Conservation (phyloP, 768 basidiomycete species). For the Lactarius tabidus region DNA sequence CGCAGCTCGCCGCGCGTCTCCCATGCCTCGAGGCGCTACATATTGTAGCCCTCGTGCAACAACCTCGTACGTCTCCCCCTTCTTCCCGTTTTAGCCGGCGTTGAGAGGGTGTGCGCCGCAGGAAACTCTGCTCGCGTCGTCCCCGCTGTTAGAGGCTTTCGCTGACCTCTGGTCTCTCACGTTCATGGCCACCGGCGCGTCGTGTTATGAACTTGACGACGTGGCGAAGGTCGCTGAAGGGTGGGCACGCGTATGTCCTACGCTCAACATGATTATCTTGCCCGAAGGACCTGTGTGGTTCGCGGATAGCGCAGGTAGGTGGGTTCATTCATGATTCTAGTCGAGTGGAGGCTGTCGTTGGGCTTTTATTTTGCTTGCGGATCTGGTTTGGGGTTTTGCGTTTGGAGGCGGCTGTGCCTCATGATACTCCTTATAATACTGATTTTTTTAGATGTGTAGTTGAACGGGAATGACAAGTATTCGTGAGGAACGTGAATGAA, state of each 20-base stretch:
- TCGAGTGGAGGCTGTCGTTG: background rate
- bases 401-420: too few relatives aligned
- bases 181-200: slow-evolving; percentile 47
- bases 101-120: slow-evolving; percentile 25
- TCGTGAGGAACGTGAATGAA: too few relatives aligned
- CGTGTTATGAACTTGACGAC: slow-evolving; percentile 29
- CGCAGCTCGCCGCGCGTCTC: slow-evolving; percentile 45
- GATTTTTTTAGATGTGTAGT: too few relatives aligned
- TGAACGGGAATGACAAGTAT: too few relatives aligned
- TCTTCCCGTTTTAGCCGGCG: slow-evolving; percentile 2
- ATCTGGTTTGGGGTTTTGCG: background rate
- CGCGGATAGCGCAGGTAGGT: slow-evolving; percentile 25
- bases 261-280: slow-evolving; percentile 58
- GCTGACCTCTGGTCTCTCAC: slow-evolving; percentile 46
- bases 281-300: slow-evolving; percentile 63
- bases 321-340: background rate
- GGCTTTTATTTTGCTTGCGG: background rate
- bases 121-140: slow-evolving; percentile 43
- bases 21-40: slow-evolving; percentile 56
- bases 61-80: slow-evolving; percentile 38
- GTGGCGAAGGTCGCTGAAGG: slow-evolving; percentile 47
- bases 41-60: slow-evolving; percentile 51
- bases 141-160: slow-evolving; percentile 40
- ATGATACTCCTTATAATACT: too few relatives aligned
- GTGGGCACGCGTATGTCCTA: slow-evolving; percentile 59